A percentile compares a stretch with the other conserved stretches of the same genome.
Conservation (phyloP, 1,284 basidiomycete species). For the Thelephora terrestris region DNA sequence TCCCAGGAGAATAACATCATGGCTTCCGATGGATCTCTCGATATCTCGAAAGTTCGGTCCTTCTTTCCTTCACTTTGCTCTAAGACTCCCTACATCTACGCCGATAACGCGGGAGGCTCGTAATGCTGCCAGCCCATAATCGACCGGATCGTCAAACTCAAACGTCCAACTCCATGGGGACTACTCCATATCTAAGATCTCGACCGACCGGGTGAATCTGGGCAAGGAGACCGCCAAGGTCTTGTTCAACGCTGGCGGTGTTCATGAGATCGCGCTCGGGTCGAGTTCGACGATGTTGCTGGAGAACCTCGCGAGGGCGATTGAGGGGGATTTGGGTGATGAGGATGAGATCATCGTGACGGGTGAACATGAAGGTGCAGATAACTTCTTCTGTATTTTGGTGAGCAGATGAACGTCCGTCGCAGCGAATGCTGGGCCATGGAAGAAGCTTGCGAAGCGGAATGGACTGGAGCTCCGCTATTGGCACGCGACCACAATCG, state of each 20-base stretch:
- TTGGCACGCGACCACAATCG: conserved; percentile 41
- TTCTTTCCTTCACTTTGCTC: conserved; percentile 54
- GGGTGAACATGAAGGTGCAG: conserved; percentile 66
- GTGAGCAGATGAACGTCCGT: background rate
- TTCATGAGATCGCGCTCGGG: conserved; percentile 57
- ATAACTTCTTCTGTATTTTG: background rate
- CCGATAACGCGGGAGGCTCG: conserved; percentile 74
- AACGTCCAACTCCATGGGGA: conserved; percentile 68
- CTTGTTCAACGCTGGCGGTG: conserved; percentile 51
- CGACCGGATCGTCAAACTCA: conserved; percentile 45
- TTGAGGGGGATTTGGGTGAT: conserved; percentile 39
- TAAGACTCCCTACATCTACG: conserved; percentile 46
- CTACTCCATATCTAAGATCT: conserved; percentile 46
- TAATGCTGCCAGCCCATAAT: conserved; percentile 48
- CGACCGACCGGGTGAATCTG: conserved; percentile 41
- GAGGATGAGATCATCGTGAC: conserved; percentile 70
- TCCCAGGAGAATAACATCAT: too few species aligned
- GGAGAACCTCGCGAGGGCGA: conserved; percentile 52
- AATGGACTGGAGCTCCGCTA: conserved; percentile 42
- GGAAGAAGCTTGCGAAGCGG: conserved; percentile 65
- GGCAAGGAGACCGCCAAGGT: conserved; percentile 43
- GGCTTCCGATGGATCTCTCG: conserved; percentile 21
- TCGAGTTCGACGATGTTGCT: conserved; percentile 58
- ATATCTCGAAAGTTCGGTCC: conserved; percentile 42
- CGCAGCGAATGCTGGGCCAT: conserved; percentile 65